Conservation (phyloP, 345 rosid genomes). For the Raphanus sativus region DNA sequence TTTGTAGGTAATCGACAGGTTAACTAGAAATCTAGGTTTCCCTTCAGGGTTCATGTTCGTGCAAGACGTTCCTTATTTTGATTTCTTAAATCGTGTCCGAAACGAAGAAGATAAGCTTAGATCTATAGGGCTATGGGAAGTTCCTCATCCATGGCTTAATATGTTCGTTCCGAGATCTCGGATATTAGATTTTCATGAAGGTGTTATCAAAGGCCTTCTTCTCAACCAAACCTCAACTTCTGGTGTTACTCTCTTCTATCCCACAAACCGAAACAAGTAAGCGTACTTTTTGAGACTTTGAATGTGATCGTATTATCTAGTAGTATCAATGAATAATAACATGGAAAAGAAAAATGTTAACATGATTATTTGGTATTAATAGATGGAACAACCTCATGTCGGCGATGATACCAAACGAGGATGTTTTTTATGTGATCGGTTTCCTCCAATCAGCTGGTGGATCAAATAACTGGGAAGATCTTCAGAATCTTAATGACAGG, state of each 20-base stretch:
- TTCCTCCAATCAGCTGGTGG: slow-evolving; percentile 68
- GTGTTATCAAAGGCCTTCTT: slow-evolving; percentile 63
- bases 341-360: not conserved
- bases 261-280: slow-evolving; percentile 78
- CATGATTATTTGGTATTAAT: slow-evolving; percentile 8
- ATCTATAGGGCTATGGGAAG: slow-evolving; percentile 76
- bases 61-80: slow-evolving; percentile 50
- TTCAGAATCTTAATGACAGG: slow-evolving; percentile 58
- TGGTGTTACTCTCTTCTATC: slow-evolving; percentile 73
- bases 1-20: slow-evolving; percentile 43
- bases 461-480: slow-evolving; percentile 49
- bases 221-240: slow-evolving; percentile 64
- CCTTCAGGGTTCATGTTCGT: slow-evolving; percentile 39
- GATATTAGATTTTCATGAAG: slow-evolving; percentile 59
- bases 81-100: slow-evolving; percentile 77
- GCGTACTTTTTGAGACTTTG: not conserved
- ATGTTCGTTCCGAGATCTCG: slow-evolving; percentile 74
- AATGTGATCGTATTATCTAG: not conserved
- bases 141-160: slow-evolving; percentile 98
- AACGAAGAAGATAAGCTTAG: slow-evolving; percentile 64
- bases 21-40: slow-evolving; percentile 38
- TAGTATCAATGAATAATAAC: not conserved
- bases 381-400: slow-evolving; percentile 90
- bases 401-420: slow-evolving; percentile 66
- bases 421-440: slow-evolving; percentile 79